Base-by-base conservation (phyloP, 2,329 filamentous ascomycete genomes). In the Penicillium sp. region DNA sequence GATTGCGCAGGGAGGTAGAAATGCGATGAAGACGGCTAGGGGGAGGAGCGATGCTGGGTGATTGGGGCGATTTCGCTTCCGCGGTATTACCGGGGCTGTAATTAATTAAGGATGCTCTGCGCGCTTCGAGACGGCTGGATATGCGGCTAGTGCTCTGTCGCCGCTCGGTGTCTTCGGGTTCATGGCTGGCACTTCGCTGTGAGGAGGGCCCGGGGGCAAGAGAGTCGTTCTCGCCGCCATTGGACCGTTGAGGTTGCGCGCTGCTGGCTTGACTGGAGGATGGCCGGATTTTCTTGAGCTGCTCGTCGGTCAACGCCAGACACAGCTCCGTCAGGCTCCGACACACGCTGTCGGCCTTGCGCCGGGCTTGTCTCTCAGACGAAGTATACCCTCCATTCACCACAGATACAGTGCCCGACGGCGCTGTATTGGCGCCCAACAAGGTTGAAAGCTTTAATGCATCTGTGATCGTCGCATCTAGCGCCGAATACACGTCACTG, bases 301-400 rank as follows among this genome's bases (percentile, higher is more conserved):
- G 66, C 33, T 84, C 83, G 56, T 90, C 88, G 24, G 86, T 86
- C 47, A 99, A 77, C 1, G 91, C 89, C 49, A 99, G 83, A 67
- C 91, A 96, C 6, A 99, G 80, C 71, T 99, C 94, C 0, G 93
- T 97, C 59, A 99, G 76, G 65, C 89, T 94, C 47, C 93, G 88
- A 69, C 94, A 97, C 68, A 99, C 85, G 66, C 89, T 91, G 68
- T 99, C 93, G 23, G 91, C 90, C 72, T 96, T 97, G 56, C 93
- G 85, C 42, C 91, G 85, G 13, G 96, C 80, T 68, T 96, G 90
- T 44, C 94, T 85, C 68, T 99, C 93, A 1, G 89, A 87, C 9
- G 68, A 62, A 29, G 61, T 58, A 21, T 67, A 68, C 13, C 58
- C 61, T 44, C 68, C 70, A 57, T 71, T 74, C 39, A 73, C 64